phyloP scores from a whole-genome alignment of 768 basidiomycete genomes.

The Boletus speciosus region DNA sequence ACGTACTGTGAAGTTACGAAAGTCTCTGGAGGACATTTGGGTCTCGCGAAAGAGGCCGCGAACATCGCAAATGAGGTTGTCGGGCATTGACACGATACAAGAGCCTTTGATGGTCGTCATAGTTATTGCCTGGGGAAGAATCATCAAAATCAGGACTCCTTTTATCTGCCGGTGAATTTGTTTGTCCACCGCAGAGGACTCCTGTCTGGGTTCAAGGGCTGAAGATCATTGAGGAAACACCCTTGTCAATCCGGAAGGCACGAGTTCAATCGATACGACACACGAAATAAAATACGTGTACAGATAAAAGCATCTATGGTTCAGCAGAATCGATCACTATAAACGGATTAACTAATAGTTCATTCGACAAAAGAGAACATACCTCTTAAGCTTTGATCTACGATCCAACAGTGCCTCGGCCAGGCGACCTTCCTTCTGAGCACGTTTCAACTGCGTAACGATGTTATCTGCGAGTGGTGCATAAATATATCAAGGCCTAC shows the following conservation, averaged over 20 bases:
- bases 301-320: constrained; percentile 4
- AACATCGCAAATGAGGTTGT: not conserved
- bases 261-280: constrained; percentile 18
- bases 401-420: constrained; percentile 79
- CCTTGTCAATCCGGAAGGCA: not conserved
- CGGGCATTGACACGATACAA: constrained; percentile 9
- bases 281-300: constrained; percentile 8
- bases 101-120: not conserved
- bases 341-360: constrained; percentile 3
- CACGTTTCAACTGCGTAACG: constrained; percentile 63
- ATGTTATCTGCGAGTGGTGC: constrained; percentile 1
- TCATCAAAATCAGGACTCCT: not conserved
- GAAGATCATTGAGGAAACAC: constrained; percentile 1
- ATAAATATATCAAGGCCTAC: constrained; percentile 36
- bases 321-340: constrained; percentile 47
- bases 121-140: not conserved
- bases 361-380: constrained; percentile 7
- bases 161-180: constrained; percentile 4
- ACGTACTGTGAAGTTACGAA: constrained; percentile 9
- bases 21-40: not conserved
- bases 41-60: not conserved
- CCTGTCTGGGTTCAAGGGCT: not conserved
- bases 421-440: constrained; percentile 74
- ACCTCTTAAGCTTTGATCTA: constrained; percentile 82
- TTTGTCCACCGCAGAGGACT: constrained; percentile 2